Conservation (phyloP, 2,329 filamentous ascomycete species). For the Gaeumannomyces tritici region DNA sequence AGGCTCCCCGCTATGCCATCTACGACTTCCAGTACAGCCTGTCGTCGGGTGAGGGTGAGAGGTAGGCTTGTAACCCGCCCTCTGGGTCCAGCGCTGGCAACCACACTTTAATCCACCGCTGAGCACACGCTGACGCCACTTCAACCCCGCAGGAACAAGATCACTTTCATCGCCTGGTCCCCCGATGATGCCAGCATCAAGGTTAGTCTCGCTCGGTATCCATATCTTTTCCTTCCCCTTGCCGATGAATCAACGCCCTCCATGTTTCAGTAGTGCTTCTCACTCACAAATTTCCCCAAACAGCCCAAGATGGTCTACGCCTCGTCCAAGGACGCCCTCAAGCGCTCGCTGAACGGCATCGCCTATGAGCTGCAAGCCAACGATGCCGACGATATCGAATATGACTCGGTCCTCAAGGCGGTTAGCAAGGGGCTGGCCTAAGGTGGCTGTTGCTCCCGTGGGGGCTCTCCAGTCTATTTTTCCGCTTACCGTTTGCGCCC, state of each 20-base stretch:
- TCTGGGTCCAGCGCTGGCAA: background rate
- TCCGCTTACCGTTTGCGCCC: background rate
- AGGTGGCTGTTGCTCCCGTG: background rate
- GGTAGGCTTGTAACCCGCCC: constrained; percentile 33
- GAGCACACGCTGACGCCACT: background rate
- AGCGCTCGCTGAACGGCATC: constrained; percentile 67
- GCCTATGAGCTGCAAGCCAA: constrained; percentile 75
- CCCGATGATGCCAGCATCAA: constrained; percentile 72
- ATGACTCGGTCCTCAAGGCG: constrained; percentile 57
- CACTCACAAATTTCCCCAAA: constrained; percentile 2
- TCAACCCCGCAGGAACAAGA: constrained; percentile 52
- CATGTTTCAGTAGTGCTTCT: background rate
- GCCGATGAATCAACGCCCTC: background rate
- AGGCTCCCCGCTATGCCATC: constrained; percentile 71
- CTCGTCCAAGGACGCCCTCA: constrained; percentile 78
- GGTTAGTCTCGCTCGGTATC: constrained; percentile 36
- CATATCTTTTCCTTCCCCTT: background rate
- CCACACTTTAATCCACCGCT: too few species aligned
- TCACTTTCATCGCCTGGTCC: constrained; percentile 71
- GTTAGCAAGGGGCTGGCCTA: constrained; percentile 54
- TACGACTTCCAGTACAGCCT: constrained; percentile 77
- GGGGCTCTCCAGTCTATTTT: background rate
- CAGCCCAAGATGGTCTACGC: constrained; percentile 87
- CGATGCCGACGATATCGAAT: constrained; percentile 74
- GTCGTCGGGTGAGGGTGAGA: constrained; percentile 60